Evolutionary conservation across 208 protist genomes (phyloP), one percentile per base, ranked within the genome.

Genomic region (Trypanosoma caninum): DNA sequence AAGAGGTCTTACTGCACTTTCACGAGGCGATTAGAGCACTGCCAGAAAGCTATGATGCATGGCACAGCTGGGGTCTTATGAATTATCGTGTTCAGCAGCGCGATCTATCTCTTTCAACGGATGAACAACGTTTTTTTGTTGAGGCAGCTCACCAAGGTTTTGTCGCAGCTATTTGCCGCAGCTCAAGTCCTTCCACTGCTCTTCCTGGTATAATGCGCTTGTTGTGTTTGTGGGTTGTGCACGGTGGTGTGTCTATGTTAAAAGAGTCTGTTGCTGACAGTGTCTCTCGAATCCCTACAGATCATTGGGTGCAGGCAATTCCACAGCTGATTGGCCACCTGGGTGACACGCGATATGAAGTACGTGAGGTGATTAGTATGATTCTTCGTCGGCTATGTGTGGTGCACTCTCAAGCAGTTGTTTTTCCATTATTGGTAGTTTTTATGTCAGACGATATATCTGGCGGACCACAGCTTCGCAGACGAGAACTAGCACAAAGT

Each of bases 281-380:
- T 67, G 95, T 99, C 65, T 74, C 70, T 27, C 95, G 86, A 13
- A 96, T 99, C 16, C 78, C 83, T 1, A 90, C 99, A 18, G 97
- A 99, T 67, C 98, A 98, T 53, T 99, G 99, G 99, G 87, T 99
- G 14, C 88, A 98, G 59, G 97, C 99, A 8, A 98, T 99, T 30
- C 98, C 98, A 34, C 98, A 99, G 91, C 85, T 99, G n/a, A 99
- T 99, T 65, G 98, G 98, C 25, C 89, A 98, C 60, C 94, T 99
- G 53, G 88, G 98, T 66, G 95, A 93, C 59, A 82, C 82, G 14
- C 71, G 78, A 25, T 61, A 87, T 18, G 76, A 84, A 42, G 96
- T 99, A 28, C 82, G 97, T 6, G 81, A 95, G 40, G 79, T 99
- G 1, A 89, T 99, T 41, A 84, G 97, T 62, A 87, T 98, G 62